Evolutionary conservation across 2,329 filamentous ascomycete species (phyloP), one percentile per base, ranked within the genome.

Genomic region (Cordyceps cicadae): DNA sequence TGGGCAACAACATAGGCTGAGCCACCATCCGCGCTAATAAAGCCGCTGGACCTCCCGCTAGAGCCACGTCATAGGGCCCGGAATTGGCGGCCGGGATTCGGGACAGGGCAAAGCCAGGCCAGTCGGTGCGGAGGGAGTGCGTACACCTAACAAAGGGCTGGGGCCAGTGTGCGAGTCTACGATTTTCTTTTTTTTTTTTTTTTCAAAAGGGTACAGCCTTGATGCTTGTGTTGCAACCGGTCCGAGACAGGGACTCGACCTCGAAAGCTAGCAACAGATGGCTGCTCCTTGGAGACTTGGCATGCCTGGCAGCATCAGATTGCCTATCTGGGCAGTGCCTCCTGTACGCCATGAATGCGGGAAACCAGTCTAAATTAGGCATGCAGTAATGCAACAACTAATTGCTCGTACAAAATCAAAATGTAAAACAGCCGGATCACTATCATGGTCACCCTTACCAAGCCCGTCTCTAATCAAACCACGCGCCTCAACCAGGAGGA

Each of bases 31-130:
- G 48, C 24, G 46, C 21, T 29, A 58, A 41, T 19, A 58, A 41
- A 29, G 12, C 34, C 34, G 43, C 29, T 37, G n/a, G 17, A n/a
- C 12, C 46, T 24, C 21, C 17, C 11, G 37, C 21, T 53, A 5
- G 11, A 49, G 19, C 37, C 41, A 60, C 50, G 57, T 60, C 57
- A 60, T 60, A 54, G 46, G 4, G 29, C 29, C 19, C 57, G 57
- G 57, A 19, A 45, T 60, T 60, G 29, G n/a, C 19, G 21, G 15
- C 19, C 57, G 57, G 57, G 26, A 54, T 60, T 60, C 49, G 48
- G 39, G 39, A 41, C 41, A 54, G 57, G 19, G 19, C 39, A 26
- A 2, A 29, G 7, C 29, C 5, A 29, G 37, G 41, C 34, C 34
- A 26, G 26, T 21, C 6, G 39, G 24, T 21, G 11, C 24, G 43